phyloP scores from a whole-genome alignment of 129 eudicot species.

The Lactuca sativa region DNA sequence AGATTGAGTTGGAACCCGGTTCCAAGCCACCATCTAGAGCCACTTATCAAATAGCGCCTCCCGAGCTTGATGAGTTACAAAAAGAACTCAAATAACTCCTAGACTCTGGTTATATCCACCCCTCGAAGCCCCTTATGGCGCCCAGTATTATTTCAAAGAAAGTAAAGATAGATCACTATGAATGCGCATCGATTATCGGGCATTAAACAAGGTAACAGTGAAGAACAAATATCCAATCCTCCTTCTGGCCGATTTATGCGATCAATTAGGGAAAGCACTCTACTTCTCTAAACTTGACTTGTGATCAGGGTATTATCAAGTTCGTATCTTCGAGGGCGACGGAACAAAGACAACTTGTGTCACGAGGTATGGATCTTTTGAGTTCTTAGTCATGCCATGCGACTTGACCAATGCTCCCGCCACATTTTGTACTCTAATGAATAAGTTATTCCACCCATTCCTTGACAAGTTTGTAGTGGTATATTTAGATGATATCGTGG shows the following conservation, averaged over 20 bases:
- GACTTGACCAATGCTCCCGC: not conserved
- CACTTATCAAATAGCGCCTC: not conserved
- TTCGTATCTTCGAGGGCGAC: not conserved
- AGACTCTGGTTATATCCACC: not conserved
- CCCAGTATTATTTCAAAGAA: not conserved
- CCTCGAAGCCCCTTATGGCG: not conserved
- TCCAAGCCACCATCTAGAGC: too few relatives aligned
- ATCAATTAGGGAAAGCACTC: not conserved
- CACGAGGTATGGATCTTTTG: not conserved
- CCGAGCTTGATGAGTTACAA: too few relatives aligned
- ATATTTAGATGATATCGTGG: too few relatives aligned
- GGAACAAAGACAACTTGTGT: not conserved
- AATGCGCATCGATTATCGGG: not conserved
- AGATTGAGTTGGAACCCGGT: too few relatives aligned
- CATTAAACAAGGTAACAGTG: not conserved
- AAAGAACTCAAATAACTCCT: too few relatives aligned
- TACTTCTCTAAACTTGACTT: too few relatives aligned
- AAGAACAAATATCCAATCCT: not conserved
- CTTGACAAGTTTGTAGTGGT: too few relatives aligned
- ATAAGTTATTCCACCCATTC: not conserved
- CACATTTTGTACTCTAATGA: not conserved
- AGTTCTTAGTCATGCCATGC: not conserved
- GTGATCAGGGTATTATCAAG: not conserved
- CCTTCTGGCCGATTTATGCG: not conserved
- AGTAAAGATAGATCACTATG: not conserved